phyloP scores from a whole-genome alignment of 225 moss, liverwort and hornwort genomes.

The Lunularia cruciata region DNA sequence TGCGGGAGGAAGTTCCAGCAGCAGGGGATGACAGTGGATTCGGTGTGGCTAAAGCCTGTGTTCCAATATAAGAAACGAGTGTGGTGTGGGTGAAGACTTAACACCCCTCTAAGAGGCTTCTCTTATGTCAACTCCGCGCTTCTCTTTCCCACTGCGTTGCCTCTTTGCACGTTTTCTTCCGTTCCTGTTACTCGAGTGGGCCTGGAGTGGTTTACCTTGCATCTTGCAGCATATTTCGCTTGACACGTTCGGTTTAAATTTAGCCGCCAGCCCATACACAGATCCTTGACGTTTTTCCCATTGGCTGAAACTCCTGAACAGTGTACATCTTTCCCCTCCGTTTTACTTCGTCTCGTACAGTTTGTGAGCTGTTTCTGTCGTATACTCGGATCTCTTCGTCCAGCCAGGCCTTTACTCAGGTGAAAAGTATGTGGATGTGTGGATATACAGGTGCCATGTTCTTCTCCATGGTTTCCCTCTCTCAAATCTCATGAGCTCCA shows the following conservation, averaged over 20 bases:
- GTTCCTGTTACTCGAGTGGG: background rate
- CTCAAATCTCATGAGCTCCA: too few relatives aligned
- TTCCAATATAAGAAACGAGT: too few relatives aligned
- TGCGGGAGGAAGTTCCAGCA: background rate
- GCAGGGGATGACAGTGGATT: conserved; percentile 9
- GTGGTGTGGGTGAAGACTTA: too few relatives aligned
- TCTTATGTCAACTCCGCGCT: background rate
- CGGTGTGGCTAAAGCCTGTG: background rate
- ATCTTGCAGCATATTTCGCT: conserved; percentile 15
- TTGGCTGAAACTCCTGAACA: background rate
- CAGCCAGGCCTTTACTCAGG: too few relatives aligned
- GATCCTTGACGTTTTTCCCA: background rate
- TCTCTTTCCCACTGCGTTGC: background rate
- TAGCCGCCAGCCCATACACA: background rate
- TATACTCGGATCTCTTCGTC: too few relatives aligned
- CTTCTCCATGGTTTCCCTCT: too few relatives aligned
- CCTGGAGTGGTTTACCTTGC: background rate
- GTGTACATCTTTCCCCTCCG: too few relatives aligned
- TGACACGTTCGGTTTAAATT: background rate
- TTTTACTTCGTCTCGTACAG: too few relatives aligned
- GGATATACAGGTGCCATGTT: too few relatives aligned
- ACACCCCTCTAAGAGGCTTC: background rate
- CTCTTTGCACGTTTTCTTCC: conserved; percentile 2
- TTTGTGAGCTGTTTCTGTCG: too few relatives aligned
- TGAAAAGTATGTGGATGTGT: too few relatives aligned